These are phyloP conservation scores for Gossypium ekmanianum DNA, from an alignment of 345 rosid genomes.

Conservation along the genomic window DNA sequence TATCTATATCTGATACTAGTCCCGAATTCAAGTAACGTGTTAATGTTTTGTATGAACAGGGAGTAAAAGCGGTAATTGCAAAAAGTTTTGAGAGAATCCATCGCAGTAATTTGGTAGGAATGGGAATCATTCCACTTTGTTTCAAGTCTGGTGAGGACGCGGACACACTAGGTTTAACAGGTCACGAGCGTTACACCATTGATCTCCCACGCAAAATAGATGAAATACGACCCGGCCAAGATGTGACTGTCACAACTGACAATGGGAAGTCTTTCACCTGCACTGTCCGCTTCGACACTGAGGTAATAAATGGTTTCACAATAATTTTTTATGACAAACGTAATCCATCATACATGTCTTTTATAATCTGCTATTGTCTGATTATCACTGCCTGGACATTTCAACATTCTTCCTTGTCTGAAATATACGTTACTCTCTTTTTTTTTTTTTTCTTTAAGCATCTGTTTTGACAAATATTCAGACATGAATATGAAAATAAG, in stretches of 20 bases:
- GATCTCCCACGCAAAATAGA: conserved; percentile 69
- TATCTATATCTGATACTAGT: no score
- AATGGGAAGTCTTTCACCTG: conserved; percentile 86
- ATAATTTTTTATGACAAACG: no score
- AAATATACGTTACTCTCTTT: background rate
- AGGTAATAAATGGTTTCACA: conserved; percentile 41
- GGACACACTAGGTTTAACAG: conserved; percentile 79
- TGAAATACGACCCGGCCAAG: conserved; percentile 93
- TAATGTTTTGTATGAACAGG: conserved; percentile 37
- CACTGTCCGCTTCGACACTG: conserved; percentile 92
- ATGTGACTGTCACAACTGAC: conserved; percentile 78
- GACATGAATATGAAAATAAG: no score
- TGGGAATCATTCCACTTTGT: conserved; percentile 95
- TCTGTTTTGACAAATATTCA: no score
- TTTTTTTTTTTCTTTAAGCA: no score
- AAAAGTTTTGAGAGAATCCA: conserved; percentile 99
- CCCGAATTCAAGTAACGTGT: no score
- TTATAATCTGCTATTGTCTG: background rate
- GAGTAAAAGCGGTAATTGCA: conserved; percentile 94
- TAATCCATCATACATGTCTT: background rate
- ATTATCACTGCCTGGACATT: background rate
- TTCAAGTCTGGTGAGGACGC: conserved; percentile 94
- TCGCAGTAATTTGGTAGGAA: conserved; percentile 95
- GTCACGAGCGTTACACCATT: conserved; percentile 81
- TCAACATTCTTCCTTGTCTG: background rate